phyloP scores from a whole-genome alignment of 306 rosid genomes.

The Herpetospermum pedunculosum region DNA sequence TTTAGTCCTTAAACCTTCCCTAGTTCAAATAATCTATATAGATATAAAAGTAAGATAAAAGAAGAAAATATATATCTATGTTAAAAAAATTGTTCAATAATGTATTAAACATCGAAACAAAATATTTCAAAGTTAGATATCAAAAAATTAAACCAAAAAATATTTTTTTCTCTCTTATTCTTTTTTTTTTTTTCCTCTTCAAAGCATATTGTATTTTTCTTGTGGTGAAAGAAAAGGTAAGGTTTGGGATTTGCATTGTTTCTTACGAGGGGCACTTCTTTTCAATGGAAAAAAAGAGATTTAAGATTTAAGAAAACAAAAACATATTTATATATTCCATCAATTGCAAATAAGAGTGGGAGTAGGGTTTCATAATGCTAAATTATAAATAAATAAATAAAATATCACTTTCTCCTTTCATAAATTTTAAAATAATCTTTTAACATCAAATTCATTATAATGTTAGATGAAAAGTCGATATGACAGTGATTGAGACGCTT shows the following conservation, averaged over 20 bases:
- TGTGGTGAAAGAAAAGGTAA: constrained; percentile 54
- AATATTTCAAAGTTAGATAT: constrained; percentile 8
- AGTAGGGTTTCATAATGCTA: too few species aligned
- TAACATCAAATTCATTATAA: too few species aligned
- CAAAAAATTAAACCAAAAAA: neutral
- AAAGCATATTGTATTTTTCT: constrained; percentile 34
- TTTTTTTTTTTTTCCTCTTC: neutral
- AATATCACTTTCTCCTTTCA: too few species aligned
- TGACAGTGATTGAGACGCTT: too few species aligned
- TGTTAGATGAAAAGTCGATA: too few species aligned
- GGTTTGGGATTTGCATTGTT: constrained; percentile 7
- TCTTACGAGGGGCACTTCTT: constrained; percentile 32
- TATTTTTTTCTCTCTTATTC: neutral
- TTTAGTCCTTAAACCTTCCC: too few species aligned
- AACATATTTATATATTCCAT: neutral
- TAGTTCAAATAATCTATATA: too few species aligned
- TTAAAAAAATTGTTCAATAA: neutral
- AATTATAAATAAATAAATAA: too few species aligned
- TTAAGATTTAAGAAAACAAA: neutral
- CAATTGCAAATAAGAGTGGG: too few species aligned
- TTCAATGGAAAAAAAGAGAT: neutral
- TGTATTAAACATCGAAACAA: neutral
- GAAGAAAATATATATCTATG: too few species aligned
- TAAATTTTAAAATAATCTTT: too few species aligned
- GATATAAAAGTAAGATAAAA: too few species aligned